phyloP scores from a whole-genome alignment of 1,284 basidiomycete species.

The Volvariella surrecta region DNA sequence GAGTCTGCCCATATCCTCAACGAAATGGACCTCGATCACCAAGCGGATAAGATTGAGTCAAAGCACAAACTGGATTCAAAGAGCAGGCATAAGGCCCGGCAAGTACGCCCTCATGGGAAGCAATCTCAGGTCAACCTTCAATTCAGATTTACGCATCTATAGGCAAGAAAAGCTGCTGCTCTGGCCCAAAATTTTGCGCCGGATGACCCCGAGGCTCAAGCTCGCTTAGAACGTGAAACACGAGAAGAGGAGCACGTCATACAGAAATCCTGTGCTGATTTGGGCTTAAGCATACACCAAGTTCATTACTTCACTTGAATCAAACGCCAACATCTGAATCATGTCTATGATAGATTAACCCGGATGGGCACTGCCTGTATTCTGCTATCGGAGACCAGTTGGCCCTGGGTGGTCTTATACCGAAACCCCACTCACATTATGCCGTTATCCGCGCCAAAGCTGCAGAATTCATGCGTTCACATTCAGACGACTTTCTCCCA shows the following conservation, averaged over 20 bases:
- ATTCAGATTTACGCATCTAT: slow-evolving; percentile 8
- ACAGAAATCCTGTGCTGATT: slow-evolving; percentile 53
- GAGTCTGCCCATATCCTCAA: slow-evolving; percentile 43
- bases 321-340: slow-evolving; percentile 4
- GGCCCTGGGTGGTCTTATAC: slow-evolving; percentile 50
- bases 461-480: slow-evolving; percentile 74
- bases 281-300: slow-evolving; percentile 66
- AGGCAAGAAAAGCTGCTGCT: slow-evolving; percentile 75
- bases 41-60: slow-evolving; percentile 27
- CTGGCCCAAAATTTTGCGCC: slow-evolving; percentile 52
- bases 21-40: slow-evolving; percentile 29
- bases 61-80: slow-evolving; percentile 58
- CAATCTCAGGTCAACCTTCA: not conserved
- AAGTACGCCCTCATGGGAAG: slow-evolving; percentile 39
- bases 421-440: slow-evolving; percentile 49
- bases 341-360: slow-evolving; percentile 57
- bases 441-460: slow-evolving; percentile 61
- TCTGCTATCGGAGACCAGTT: slow-evolving; percentile 91
- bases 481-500: slow-evolving; percentile 89
- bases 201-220: slow-evolving; percentile 55
- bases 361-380: slow-evolving; percentile 95
- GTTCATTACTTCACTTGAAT: slow-evolving; percentile 25
- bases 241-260: slow-evolving; percentile 72
- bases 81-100: slow-evolving; percentile 69
- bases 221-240: slow-evolving; percentile 59